A percentile compares a stretch with the other conserved stretches of the same genome.
These are phyloP conservation scores for Phytophthora crassamura DNA, from an alignment of 352 stramenopile species.

Conservation along the genomic window DNA sequence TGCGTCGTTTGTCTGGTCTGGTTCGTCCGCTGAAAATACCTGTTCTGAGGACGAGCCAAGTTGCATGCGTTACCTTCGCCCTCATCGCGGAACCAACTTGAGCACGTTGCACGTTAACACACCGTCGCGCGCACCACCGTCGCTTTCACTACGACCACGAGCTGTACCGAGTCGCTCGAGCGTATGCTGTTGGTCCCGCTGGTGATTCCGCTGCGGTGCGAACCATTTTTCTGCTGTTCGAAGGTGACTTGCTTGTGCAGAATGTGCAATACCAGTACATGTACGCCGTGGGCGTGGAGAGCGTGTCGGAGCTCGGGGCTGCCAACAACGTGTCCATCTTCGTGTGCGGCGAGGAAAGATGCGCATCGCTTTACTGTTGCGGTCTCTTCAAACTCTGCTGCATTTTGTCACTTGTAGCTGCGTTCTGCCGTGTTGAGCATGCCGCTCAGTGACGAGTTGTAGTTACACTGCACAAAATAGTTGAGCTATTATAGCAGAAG, in stretches of 20 bases:
- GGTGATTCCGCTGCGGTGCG: conserved; percentile 50
- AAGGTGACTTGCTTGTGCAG: conserved; percentile 23
- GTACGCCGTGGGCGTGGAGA: conserved; percentile 76
- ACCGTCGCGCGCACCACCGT: conserved; percentile 72
- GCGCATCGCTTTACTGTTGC: not conserved
- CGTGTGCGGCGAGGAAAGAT: conserved; percentile 87
- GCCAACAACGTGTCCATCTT: conserved; percentile 85
- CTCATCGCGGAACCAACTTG: too few species aligned
- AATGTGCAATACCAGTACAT: conserved; percentile 79
- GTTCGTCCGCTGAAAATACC: too few species aligned
- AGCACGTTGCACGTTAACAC: too few species aligned
- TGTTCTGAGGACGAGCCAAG: too few species aligned
- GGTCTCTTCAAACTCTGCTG: not conserved
- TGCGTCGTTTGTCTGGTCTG: too few species aligned
- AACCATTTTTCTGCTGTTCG: not conserved
- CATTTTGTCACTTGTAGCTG: conserved; percentile 44
- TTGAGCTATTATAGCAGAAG: too few species aligned
- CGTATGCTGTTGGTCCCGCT: conserved; percentile 74
- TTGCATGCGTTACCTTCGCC: too few species aligned
- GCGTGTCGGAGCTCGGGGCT: conserved; percentile 67
- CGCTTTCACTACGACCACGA: conserved; percentile 84
- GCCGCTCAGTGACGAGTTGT: conserved; percentile 80
- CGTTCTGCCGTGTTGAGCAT: conserved; percentile 86
- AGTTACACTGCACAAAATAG: not conserved
- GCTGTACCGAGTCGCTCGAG: conserved; percentile 70